Percentiles rank a stretch among this genome's conserved stretches.
Evolutionary conservation across 1,139 yeast genomes (phyloP).

Genomic region (Eremothecium gossypii): DNA sequence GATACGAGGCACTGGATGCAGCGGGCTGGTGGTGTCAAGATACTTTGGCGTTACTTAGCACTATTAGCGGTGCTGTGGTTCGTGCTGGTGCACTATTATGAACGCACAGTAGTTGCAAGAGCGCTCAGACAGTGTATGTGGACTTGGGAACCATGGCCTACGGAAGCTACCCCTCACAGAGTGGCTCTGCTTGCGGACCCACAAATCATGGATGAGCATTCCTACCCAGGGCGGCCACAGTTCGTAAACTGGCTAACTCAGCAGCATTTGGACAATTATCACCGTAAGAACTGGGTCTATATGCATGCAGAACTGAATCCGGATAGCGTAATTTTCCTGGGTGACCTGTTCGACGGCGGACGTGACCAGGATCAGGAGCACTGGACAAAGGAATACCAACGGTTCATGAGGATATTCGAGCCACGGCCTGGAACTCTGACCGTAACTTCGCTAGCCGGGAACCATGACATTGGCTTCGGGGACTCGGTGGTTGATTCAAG

Average conservation of each 20-base stretch:
- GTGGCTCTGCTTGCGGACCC: constrained; percentile 84
- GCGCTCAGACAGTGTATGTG: constrained; percentile 50
- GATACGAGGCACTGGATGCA: too few relatives aligned
- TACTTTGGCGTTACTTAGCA: constrained; percentile 21
- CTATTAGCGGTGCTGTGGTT: constrained; percentile 35
- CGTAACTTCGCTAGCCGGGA: constrained; percentile 70
- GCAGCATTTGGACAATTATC: constrained; percentile 55
- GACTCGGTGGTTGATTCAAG: constrained; percentile 47
- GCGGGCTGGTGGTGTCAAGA: constrained; percentile 5
- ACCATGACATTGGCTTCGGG: constrained; percentile 93
- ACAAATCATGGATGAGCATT: constrained; percentile 71
- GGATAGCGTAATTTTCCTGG: constrained; percentile 68
- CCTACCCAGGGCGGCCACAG: constrained; percentile 51
- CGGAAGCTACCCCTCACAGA: constrained; percentile 40
- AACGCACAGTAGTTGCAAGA: constrained; percentile 44
- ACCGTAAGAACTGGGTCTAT: constrained; percentile 63
- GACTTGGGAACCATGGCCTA: constrained; percentile 45
- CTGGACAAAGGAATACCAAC: constrained; percentile 64
- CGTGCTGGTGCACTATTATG: constrained; percentile 46
- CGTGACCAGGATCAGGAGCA: constrained; percentile 65
- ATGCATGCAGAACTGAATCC: constrained; percentile 58
- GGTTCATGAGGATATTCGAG: constrained; percentile 61
- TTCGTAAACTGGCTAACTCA: constrained; percentile 40
- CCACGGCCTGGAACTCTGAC: constrained; percentile 39
- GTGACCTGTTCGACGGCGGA: constrained; percentile 94